These are phyloP conservation scores for Beauveria medogensis DNA, from an alignment of 2,329 filamentous ascomycete species.

Conservation along the genomic window DNA sequence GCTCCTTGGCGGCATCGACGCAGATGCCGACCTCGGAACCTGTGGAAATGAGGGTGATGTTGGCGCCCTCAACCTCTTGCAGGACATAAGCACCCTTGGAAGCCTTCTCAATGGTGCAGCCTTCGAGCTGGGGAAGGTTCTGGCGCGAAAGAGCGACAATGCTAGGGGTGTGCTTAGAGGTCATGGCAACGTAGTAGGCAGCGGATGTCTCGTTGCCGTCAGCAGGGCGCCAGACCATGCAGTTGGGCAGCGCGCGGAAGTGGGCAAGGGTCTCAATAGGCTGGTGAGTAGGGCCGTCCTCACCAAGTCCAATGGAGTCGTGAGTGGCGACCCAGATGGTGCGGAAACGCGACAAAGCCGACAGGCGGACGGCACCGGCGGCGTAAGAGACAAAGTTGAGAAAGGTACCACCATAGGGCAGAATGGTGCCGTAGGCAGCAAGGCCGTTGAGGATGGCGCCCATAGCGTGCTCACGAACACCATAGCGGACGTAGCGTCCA, in stretches of 20 bases:
- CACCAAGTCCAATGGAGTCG: slow-evolving; percentile 97
- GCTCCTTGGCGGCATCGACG: slow-evolving; percentile 84
- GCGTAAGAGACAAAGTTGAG: slow-evolving; percentile 99
- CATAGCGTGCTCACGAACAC: slow-evolving; percentile 89
- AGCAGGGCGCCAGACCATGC: slow-evolving; percentile 98
- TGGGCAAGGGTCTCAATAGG: slow-evolving; percentile 97
- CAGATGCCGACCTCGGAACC: slow-evolving; percentile 94
- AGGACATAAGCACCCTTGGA: slow-evolving; percentile 94
- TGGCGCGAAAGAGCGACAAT: slow-evolving; percentile 94
- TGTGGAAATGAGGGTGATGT: slow-evolving; percentile 85
- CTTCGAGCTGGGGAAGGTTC: slow-evolving; percentile 96
- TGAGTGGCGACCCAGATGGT: slow-evolving; percentile 95
- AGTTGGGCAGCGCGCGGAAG: slow-evolving; percentile 98
- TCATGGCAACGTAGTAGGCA: slow-evolving; percentile 93
- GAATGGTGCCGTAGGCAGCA: slow-evolving; percentile 86
- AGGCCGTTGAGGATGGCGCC: slow-evolving; percentile 92
- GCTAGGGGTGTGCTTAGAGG: slow-evolving; percentile 79
- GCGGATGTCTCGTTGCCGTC: slow-evolving; percentile 98
- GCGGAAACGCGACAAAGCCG: slow-evolving; percentile 82
- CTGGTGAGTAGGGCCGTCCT: slow-evolving; percentile 98
- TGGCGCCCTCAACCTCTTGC: slow-evolving; percentile 73
- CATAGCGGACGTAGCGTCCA: slow-evolving; percentile 88
- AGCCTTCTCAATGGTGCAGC: slow-evolving; percentile 79
- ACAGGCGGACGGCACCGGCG: slow-evolving; percentile 89
- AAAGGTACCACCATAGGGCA: slow-evolving; percentile 94